These are phyloP conservation scores for Delphinella strobiligena DNA, from an alignment of 2,329 filamentous ascomycete species.

Conservation along the genomic window DNA sequence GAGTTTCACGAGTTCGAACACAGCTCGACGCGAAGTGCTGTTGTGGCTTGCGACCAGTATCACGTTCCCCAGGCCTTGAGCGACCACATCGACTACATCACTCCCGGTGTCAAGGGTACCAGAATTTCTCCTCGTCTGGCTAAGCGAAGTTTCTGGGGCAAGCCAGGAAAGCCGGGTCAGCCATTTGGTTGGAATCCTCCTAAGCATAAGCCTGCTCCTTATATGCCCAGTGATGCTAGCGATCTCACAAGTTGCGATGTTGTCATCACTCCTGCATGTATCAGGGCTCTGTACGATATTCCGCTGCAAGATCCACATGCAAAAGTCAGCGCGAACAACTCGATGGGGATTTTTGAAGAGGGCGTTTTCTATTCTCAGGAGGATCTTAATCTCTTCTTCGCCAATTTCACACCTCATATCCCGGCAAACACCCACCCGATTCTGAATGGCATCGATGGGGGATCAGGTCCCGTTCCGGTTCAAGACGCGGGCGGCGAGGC, in stretches of 20 bases:
- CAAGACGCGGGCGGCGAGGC: slow-evolving; percentile 26
- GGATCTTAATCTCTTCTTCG: slow-evolving; percentile 34
- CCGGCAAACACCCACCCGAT: slow-evolving; percentile 18
- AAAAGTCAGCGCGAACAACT: slow-evolving; percentile 12
- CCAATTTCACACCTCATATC: slow-evolving; percentile 15
- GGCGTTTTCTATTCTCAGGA: slow-evolving; percentile 32
- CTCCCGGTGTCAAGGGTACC: slow-evolving; percentile 17
- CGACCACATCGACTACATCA: slow-evolving; percentile 18
- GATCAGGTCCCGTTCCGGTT: slow-evolving; percentile 13
- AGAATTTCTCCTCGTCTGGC: slow-evolving; percentile 7
- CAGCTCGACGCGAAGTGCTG: slow-evolving; percentile 11
- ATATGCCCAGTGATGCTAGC: slow-evolving; percentile 9
- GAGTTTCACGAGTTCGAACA: slow-evolving; percentile 18
- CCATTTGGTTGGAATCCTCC: slow-evolving; percentile 5
- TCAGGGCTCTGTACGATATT: slow-evolving; percentile 15
- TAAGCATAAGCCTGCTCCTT: slow-evolving; percentile 7
- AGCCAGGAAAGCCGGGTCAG: neutral
- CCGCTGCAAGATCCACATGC: slow-evolving; percentile 10
- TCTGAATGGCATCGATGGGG: slow-evolving; percentile 14
- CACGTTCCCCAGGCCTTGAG: slow-evolving; percentile 14
- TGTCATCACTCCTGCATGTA: slow-evolving; percentile 15
- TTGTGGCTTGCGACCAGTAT: slow-evolving; percentile 15
- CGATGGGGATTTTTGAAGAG: slow-evolving; percentile 32
- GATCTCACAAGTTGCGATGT: slow-evolving; percentile 12
- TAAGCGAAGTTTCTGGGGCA: slow-evolving; percentile 1